phyloP scores from a whole-genome alignment of 1,284 basidiomycete species.

The Inonotus hispidus region DNA sequence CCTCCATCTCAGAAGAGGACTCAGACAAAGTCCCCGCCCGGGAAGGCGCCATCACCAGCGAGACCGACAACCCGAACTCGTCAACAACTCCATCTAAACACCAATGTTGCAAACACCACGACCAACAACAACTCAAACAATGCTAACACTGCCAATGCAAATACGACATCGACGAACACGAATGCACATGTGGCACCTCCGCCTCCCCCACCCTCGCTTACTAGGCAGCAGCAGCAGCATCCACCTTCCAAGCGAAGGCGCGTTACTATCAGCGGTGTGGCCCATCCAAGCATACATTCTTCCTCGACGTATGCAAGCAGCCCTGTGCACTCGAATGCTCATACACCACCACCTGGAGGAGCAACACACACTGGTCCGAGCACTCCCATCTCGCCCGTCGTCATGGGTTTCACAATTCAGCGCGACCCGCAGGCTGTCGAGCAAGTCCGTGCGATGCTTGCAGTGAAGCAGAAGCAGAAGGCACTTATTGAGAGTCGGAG shows the following conservation, averaged over 20 bases:
- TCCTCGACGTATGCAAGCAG: not conserved
- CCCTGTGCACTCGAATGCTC: conserved; percentile 29
- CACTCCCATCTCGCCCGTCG: conserved; percentile 59
- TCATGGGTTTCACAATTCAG: conserved; percentile 54
- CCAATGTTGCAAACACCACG: not conserved
- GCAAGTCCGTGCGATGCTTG: conserved; percentile 56
- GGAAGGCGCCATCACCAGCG: not conserved
- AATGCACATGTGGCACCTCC: conserved; percentile 27
- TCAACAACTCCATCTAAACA: conserved; percentile 4
- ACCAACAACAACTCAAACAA: not conserved
- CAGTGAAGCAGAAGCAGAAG: conserved; percentile 65
- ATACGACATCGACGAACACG: not conserved
- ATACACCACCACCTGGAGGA: conserved; percentile 36
- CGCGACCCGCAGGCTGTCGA: conserved; percentile 52
- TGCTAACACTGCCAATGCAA: conserved; percentile 1
- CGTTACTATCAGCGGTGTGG: conserved; percentile 58
- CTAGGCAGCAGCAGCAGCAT: conserved; percentile 23
- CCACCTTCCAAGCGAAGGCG: conserved; percentile 67
- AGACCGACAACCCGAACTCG: not conserved
- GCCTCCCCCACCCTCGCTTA: conserved; percentile 25
- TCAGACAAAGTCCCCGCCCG: not conserved
- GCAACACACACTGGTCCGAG: conserved; percentile 11
- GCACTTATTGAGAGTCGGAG: conserved; percentile 62
- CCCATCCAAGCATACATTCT: conserved; percentile 31
- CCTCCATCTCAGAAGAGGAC: not conserved